A percentile compares a stretch with the other conserved stretches of the same genome.
Conservation (phyloP, 441 rosid genomes). For the Viola pubescens region DNA sequence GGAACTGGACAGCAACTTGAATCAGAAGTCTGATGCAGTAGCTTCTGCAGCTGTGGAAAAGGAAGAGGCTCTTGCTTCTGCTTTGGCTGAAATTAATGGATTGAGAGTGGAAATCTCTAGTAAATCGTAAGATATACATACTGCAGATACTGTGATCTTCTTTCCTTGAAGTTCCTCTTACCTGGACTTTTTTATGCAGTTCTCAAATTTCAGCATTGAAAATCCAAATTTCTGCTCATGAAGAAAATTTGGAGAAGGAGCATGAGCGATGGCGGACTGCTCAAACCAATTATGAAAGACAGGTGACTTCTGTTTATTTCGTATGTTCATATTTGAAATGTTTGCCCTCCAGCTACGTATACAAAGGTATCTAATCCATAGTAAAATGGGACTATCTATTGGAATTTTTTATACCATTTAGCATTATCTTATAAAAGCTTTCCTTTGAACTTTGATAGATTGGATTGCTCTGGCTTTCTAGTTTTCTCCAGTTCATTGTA, state of each 20-base stretch:
- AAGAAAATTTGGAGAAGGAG: constrained; percentile 66
- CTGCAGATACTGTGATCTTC: constrained; percentile 7
- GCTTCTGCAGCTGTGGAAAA: constrained; percentile 58
- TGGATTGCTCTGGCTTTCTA: too few species aligned
- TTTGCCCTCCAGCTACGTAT: background rate
- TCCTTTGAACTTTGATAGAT: too few species aligned
- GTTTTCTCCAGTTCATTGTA: too few species aligned
- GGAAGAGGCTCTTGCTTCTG: constrained; percentile 65
- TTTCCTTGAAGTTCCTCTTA: constrained; percentile 16
- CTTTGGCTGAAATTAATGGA: constrained; percentile 50
- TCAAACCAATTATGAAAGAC: constrained; percentile 93
- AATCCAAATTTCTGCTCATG: constrained; percentile 49
- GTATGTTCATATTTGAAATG: background rate
- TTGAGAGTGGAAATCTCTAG: constrained; percentile 63
- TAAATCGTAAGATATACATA: constrained; percentile 43
- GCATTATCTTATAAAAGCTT: too few species aligned
- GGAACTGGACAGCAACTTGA: constrained; percentile 64
- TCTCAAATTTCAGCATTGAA: constrained; percentile 66
- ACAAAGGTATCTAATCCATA: too few species aligned
- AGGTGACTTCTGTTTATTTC: constrained; percentile 36
- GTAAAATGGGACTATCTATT: too few species aligned
- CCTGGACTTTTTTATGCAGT: constrained; percentile 35
- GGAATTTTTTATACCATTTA: too few species aligned
- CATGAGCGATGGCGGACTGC: constrained; percentile 77
- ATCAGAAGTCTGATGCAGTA: constrained; percentile 64